Evolutionary conservation across 495 filamentous ascomycete species (phyloP).

Genomic region (Podospora didyma): DNA sequence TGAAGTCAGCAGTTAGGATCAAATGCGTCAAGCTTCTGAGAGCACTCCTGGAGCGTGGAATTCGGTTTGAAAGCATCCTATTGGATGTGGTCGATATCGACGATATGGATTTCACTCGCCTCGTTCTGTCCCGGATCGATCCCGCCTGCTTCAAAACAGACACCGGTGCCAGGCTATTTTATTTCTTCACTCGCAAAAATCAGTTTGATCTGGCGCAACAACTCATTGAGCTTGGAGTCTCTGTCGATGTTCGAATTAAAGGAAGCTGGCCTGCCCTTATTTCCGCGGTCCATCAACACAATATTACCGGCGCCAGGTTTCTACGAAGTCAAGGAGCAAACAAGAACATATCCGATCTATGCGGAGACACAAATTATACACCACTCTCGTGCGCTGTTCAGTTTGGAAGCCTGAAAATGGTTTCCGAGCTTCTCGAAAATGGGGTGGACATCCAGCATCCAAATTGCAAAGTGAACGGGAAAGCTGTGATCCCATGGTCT

Average conservation of each 20-base stretch:
- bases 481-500: too few relatives aligned
- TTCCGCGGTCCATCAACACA: background rate
- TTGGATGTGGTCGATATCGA: background rate
- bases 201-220: background rate
- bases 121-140: background rate
- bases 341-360: too few relatives aligned
- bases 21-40: background rate
- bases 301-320: background rate
- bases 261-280: background rate
- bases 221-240: background rate
- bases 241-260: background rate
- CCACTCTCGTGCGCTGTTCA: too few relatives aligned
- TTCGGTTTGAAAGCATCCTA: background rate
- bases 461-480: too few relatives aligned
- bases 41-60: background rate
- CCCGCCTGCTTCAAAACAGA: background rate
- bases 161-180: background rate
- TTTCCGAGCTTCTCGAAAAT: too few relatives aligned
- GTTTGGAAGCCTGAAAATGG: too few relatives aligned
- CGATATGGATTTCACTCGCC: background rate
- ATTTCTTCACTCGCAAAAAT: background rate
- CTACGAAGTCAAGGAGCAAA: background rate
- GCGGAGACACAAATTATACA: too few relatives aligned
- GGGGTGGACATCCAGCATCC: too few relatives aligned
- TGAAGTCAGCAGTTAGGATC: constrained; percentile 1